Conservation (phyloP, 768 basidiomycete species). For the Serendipita sp. region DNA sequence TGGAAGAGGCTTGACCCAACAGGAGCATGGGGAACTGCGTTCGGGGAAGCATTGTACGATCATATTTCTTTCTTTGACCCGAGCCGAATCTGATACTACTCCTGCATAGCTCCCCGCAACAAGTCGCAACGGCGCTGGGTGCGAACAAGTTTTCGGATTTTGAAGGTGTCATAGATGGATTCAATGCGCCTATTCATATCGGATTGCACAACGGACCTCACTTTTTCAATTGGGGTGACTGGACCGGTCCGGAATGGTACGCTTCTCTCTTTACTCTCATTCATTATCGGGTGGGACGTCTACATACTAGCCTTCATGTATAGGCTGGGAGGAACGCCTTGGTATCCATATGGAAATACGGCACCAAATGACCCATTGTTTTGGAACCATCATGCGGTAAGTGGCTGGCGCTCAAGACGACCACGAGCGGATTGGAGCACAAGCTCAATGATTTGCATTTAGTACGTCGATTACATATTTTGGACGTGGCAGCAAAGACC, state of each 20-base stretch:
- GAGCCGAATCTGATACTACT: background rate
- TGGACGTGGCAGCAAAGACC: conserved; percentile 1
- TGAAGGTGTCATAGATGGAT: background rate
- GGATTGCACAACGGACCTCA: background rate
- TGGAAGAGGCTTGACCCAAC: background rate
- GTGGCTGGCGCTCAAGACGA: background rate
- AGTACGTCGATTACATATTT: background rate
- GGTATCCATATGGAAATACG: background rate
- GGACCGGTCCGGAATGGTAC: background rate
- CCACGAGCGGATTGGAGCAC: background rate
- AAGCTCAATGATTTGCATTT: background rate
- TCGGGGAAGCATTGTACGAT: background rate
- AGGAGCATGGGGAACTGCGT: background rate
- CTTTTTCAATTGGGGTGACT: background rate
- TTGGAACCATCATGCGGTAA: background rate
- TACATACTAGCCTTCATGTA: background rate
- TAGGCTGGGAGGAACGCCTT: background rate
- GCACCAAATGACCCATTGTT: conserved; percentile 2
- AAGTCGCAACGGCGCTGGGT: background rate
- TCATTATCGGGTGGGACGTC: background rate
- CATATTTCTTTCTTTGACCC: too few species aligned
- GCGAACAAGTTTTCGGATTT: background rate
- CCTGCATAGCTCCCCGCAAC: background rate
- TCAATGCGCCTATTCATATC: background rate
- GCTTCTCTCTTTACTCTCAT: background rate